Percentiles rank a stretch among this genome's conserved stretches.
Conservation (phyloP, 1,284 basidiomycete species). For the Xerocomus cyaneibrunnescens region DNA sequence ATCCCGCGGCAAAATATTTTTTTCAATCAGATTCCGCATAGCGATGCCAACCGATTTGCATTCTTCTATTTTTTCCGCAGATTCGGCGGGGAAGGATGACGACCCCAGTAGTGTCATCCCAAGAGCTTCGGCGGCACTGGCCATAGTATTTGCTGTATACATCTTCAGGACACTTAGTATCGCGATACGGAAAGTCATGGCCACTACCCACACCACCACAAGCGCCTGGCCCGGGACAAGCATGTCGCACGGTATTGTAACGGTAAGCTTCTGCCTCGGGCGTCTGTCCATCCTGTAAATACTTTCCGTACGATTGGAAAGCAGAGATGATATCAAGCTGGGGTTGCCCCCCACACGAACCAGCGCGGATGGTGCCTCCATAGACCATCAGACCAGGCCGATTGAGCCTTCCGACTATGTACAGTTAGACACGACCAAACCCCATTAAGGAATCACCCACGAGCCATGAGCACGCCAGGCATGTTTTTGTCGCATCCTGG, state of each 20-base stretch:
- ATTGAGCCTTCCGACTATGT: slow-evolving; percentile 84
- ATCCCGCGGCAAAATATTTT: slow-evolving; percentile 91
- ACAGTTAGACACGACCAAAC: slow-evolving; percentile 23
- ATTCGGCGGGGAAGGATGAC: slow-evolving; percentile 92
- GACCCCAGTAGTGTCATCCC: slow-evolving; percentile 98
- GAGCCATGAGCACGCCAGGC: slow-evolving; percentile 93
- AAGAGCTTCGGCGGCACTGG: slow-evolving; percentile 87
- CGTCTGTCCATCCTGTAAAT: slow-evolving; percentile 86
- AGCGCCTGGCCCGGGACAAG: slow-evolving; percentile 94
- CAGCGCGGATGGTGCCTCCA: slow-evolving; percentile 90
- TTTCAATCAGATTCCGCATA: slow-evolving; percentile 85
- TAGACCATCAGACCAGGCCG: slow-evolving; percentile 96
- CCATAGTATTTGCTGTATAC: slow-evolving; percentile 98
- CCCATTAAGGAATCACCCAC: slow-evolving; percentile 50
- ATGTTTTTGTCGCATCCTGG: slow-evolving; percentile 99
- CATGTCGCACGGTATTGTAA: slow-evolving; percentile 83
- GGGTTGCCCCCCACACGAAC: slow-evolving; percentile 78
- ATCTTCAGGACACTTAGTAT: slow-evolving; percentile 51
- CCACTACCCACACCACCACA: slow-evolving; percentile 82
- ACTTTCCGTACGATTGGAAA: slow-evolving; percentile 95
- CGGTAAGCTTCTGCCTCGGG: slow-evolving; percentile 77
- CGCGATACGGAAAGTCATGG: slow-evolving; percentile 17
- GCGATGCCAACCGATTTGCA: slow-evolving; percentile 77
- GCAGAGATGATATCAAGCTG: slow-evolving; percentile 92
- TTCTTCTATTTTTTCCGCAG: slow-evolving; percentile 82